Evolutionary conservation across 805 yeast species (phyloP).

Genomic region (Ogataea haglerorum): DNA sequence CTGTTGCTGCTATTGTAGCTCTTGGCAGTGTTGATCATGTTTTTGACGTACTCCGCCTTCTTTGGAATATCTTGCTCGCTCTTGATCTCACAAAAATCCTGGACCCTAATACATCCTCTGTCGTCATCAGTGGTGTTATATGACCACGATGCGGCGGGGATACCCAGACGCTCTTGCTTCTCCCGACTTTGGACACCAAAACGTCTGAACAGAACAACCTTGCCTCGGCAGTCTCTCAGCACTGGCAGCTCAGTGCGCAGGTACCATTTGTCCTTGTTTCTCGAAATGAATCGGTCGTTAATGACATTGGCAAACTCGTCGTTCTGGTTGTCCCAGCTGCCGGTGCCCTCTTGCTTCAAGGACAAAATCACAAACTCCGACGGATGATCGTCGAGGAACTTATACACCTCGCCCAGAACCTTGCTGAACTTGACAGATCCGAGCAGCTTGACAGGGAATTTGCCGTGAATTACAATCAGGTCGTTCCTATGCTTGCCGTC

Average conservation of each 20-base stretch:
- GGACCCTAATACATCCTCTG: conserved; percentile 59
- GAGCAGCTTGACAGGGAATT: conserved; percentile 66
- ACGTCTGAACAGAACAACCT: conserved; percentile 62
- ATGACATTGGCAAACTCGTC: conserved; percentile 65
- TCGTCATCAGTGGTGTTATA: conserved; percentile 67
- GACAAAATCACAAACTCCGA: conserved; percentile 66
- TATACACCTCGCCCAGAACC: conserved; percentile 56
- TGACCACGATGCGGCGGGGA: conserved; percentile 64
- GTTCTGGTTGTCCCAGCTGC: conserved; percentile 56
- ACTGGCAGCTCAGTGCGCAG: conserved; percentile 53
- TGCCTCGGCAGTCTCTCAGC: conserved; percentile 63
- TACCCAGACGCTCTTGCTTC: conserved; percentile 45
- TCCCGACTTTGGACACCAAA: conserved; percentile 58
- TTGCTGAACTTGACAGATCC: conserved; percentile 50
- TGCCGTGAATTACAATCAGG: conserved; percentile 69
- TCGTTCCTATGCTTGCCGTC: conserved; percentile 42
- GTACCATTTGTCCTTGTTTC: conserved; percentile 56
- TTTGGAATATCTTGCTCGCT: conserved; percentile 48
- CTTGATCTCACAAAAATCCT: conserved; percentile 69
- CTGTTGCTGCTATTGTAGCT: conserved; percentile 43
- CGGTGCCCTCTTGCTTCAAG: conserved; percentile 70
- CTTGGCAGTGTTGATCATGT: conserved; percentile 50
- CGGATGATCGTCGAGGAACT: conserved; percentile 47
- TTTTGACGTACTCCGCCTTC: conserved; percentile 56
- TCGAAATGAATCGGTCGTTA: conserved; percentile 53